Evolutionary conservation across 1,284 basidiomycete genomes (phyloP), one percentile per base, ranked within the genome.

Genomic region (Wolfiporia cocos): DNA sequence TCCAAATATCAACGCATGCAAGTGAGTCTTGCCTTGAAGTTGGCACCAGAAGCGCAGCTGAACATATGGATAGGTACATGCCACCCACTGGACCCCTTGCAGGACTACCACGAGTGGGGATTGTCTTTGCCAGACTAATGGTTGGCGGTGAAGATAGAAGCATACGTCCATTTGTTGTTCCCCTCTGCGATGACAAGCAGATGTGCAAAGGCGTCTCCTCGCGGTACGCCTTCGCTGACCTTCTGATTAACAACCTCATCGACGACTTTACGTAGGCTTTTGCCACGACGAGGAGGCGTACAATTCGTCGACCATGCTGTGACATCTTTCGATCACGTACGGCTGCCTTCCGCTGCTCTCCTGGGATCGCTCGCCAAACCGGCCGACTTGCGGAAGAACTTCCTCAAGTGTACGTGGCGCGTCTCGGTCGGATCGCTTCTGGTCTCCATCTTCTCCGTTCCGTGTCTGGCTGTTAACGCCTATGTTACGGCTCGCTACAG

Each of bases 251-350:
- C 24, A n/a, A 17, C n/a, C 30, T 22, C 6, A 34, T 15, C 9
- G 26, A 6, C 9, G 4, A 19, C 12, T 40, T 18, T 19, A 15
- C 3, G 7, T 30, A 69, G 67, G 36, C 42, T 59, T 4, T 51
- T 71, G 3, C 66, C 68, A 6, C 49, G 50, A 9, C 60, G 65
- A 5, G 57, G 50, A 22, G 67, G 64, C 6, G 52, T 58, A 17
- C 49, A 45, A n/a, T 65, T 69, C 0, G 49, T 72, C 21, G 54
- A 61, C 19, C 64, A 70, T 45, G 44, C 62, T 0, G 48, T 71
- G 30, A 71, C 69, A 0, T 57, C 42, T 33, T 72, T 72, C 51
- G 28, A 64, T 43, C 54, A 62, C 37, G 68, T 72, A 34, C 46
- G 41, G 1, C 50, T 71, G 2, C 62, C 69, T 2, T 19, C 48